Base-by-base conservation (phyloP, 192 early-diverging fungal genomes). In the Irineochytrium annulatum region DNA sequence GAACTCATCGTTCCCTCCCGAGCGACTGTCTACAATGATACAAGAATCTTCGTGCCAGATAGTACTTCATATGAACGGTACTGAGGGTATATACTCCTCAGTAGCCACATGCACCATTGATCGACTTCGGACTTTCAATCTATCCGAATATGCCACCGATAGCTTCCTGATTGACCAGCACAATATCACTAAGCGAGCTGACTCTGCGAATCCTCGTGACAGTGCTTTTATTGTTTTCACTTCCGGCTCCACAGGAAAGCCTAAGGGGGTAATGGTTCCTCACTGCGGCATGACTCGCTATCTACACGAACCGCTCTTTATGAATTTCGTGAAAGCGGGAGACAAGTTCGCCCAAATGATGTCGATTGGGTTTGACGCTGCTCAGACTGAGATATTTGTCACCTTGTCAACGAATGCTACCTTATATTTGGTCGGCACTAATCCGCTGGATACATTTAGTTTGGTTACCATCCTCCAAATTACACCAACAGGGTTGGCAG, bases 241-340 rank as follows among this genome's bases (percentile, higher is more conserved):
- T 3, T 75, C 71, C 13, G 72, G 72, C 4, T 72, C 72, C 14
- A 76, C 74, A 3, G 74, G 74, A 13, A 72, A 22, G 20, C 74
- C 74, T 41, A 76, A 76, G 39, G 74, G 72, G 0, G 71, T 71
- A 19, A 19, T 69, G 27, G 49, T 71, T 17, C 26, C 5, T 20
- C 74, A 76, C 34, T 19, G 31, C 22, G 62, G 60, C 19, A 37
- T 70, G 13, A 33, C 32, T 34, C 60, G 73, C 33, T 43, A 53
- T 29, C 27, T 59, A 16, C 8, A 35, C n/a, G 34, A 32, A 33
- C 43, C 55, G 16, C 43, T 52, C 1, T 41, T 22, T 24, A 45
- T 48, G 52, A 20, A 13, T n/a, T 30, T 22, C 20, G 14, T 34
- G 30, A 14, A 31, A 22, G 44, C 60, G 2, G 43, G 45, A 34